phyloP scores from a whole-genome alignment of 192 early-diverging fungal species.

The Phycomyces nitens region DNA sequence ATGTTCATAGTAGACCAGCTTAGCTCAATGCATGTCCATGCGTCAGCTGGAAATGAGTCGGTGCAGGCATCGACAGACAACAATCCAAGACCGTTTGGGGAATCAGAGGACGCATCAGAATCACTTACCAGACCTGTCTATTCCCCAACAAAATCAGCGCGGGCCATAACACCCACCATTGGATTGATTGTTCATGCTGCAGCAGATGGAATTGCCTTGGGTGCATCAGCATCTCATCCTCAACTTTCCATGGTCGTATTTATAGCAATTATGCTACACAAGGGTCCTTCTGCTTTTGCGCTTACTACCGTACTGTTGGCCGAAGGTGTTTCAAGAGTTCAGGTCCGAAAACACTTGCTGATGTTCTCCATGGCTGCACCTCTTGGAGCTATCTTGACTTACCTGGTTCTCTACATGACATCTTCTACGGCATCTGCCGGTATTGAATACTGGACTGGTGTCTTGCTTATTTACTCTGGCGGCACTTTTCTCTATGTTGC shows the following conservation, averaged over 20 bases:
- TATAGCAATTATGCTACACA: constrained; percentile 93
- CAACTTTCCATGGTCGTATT: constrained; percentile 78
- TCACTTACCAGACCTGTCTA: constrained; percentile 6
- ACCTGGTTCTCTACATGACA: constrained; percentile 34
- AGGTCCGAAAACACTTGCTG: constrained; percentile 70
- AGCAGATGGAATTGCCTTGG: constrained; percentile 92
- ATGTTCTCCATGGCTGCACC: constrained; percentile 86
- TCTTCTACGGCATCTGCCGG: constrained; percentile 32
- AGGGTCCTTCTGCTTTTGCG: constrained; percentile 91
- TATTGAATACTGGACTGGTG: constrained; percentile 74
- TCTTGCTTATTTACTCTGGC: constrained; percentile 85
- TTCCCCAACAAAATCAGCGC: constrained; percentile 4
- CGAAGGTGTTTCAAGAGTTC: constrained; percentile 61
- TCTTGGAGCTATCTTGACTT: constrained; percentile 67
- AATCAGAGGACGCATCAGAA: constrained; percentile 1
- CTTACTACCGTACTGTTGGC: constrained; percentile 82
- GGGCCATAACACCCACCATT: constrained; percentile 58
- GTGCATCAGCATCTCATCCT: constrained; percentile 72
- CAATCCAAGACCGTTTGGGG: not conserved
- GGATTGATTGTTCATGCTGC: constrained; percentile 95
- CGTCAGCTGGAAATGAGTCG: not conserved
- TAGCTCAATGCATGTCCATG: constrained; percentile 38
- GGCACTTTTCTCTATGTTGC: constrained; percentile 92
- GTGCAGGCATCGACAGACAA: constrained; percentile 6
- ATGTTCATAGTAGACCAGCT: constrained; percentile 90